phyloP scores from a whole-genome alignment of 1,139 yeast species.

The Yarrowia galli region DNA sequence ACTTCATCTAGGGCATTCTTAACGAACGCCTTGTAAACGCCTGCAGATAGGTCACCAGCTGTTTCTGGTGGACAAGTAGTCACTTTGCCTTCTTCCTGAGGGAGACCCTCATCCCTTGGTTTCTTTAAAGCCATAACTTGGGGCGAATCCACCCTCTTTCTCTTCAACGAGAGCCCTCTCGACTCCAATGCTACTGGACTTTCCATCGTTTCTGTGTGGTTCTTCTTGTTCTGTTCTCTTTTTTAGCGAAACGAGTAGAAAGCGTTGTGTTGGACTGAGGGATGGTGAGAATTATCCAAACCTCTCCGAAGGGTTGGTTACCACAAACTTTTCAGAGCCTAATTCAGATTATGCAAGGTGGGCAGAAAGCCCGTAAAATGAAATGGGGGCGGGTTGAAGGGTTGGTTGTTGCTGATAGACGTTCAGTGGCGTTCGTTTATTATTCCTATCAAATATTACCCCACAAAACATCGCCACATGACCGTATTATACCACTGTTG shows the following conservation, averaged over 20 bases:
- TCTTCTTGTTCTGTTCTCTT: not conserved
- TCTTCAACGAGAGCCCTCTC: slow-evolving; percentile 37
- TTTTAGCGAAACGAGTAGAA: slow-evolving; percentile 6
- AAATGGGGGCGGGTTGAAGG: not conserved
- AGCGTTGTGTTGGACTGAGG: slow-evolving; percentile 22
- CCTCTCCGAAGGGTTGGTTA: slow-evolving; percentile 4
- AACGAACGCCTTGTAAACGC: slow-evolving; percentile 69
- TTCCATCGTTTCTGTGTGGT: slow-evolving; percentile 20
- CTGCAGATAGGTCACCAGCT: slow-evolving; percentile 54
- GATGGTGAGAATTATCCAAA: slow-evolving; percentile 1
- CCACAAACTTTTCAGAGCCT: slow-evolving; percentile 35
- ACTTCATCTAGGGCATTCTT: slow-evolving; percentile 73
- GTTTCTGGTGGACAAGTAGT: slow-evolving; percentile 25
- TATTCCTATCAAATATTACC: not conserved
- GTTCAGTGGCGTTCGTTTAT: not conserved
- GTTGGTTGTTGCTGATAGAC: not conserved
- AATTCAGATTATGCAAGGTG: slow-evolving; percentile 36
- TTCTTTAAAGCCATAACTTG: slow-evolving; percentile 32
- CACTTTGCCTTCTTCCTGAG: slow-evolving; percentile 30
- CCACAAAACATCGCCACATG: not conserved
- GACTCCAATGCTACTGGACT: slow-evolving; percentile 38
- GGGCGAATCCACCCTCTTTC: slow-evolving; percentile 38
- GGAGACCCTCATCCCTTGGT: slow-evolving; percentile 33
- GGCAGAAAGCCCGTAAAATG: slow-evolving; percentile 10
- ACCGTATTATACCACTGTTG: not conserved